Evolutionary conservation across 768 basidiomycete genomes (phyloP), one percentile per base, ranked within the genome.

Genomic region (Hygrocybe punicea): DNA sequence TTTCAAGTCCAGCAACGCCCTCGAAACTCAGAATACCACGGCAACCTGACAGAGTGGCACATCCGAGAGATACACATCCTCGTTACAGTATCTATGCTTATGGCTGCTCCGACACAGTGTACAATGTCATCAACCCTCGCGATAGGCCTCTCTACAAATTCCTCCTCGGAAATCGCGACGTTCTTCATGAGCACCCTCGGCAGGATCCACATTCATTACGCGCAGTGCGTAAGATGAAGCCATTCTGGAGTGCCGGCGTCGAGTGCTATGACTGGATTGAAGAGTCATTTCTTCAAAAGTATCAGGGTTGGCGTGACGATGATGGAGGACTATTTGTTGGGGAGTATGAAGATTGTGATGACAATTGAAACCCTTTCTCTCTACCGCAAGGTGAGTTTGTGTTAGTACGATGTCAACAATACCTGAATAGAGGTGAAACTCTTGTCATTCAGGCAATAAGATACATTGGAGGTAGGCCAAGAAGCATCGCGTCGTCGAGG

Each of bases 21-120:
- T 52, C 36, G 17, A 23, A 52, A 2, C 16, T 37, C 34, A 7
- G 36, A 7, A 55, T 16, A 40, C 29, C 21, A 23, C 33, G 8
- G 40, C 36, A 53, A 24, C 37, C 40, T n/a, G 42, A 33, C 13
- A 9, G 9, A 33, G 29, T 33, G 14, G 36, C 13, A 14, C 19
- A 40, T 25, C 39, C 48, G 36, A 39, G 21, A 33, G 49, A 40
- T 9, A 47, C 45, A 8, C 60, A 62, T 48, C 65, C 64, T 10
- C 62, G 64, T 21, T 65, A 63, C 53, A 59, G 45, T 51, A 58
- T 65, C 14, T 55, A 46, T 25, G 62, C 55, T 3, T 60, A 55
- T 52, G 64, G 64, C 7, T 63, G 63, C 54, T 63, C 64, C 6
- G n/a, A 33, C 6, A 57, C 40, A n/a, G 51, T 65, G 4, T 65